Percentiles rank a stretch among this genome's conserved stretches.
Evolutionary conservation across 2,329 filamentous ascomycete genomes (phyloP).

Genomic region (Seiridium cupressi): DNA sequence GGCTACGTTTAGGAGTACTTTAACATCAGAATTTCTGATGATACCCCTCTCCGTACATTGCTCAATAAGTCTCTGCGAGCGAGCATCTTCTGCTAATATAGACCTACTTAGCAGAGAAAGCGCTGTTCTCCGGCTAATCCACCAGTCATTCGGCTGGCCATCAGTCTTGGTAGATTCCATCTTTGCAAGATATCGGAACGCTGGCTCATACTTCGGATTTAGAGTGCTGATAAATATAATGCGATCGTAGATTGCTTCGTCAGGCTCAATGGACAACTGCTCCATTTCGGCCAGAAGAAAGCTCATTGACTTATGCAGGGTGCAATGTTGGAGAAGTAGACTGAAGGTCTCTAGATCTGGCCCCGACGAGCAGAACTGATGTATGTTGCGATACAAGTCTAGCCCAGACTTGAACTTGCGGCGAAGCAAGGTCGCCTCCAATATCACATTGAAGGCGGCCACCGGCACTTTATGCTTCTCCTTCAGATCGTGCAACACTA

Average conservation of each 20-base stretch:
- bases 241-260: slow-evolving; percentile 25
- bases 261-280: slow-evolving; percentile 29
- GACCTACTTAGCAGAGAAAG: slow-evolving; percentile 31
- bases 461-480: slow-evolving; percentile 31
- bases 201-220: slow-evolving; percentile 31
- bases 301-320: slow-evolving; percentile 23
- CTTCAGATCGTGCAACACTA: slow-evolving; percentile 54
- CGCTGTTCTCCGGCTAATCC: slow-evolving; percentile 30
- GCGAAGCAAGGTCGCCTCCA: slow-evolving; percentile 30
- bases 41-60: slow-evolving; percentile 26
- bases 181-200: slow-evolving; percentile 28
- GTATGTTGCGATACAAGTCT: slow-evolving; percentile 35
- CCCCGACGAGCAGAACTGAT: slow-evolving; percentile 30
- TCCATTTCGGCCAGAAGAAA: slow-evolving; percentile 37
- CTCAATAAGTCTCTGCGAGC: slow-evolving; percentile 30
- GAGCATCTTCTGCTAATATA: slow-evolving; percentile 28
- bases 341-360: slow-evolving; percentile 35
- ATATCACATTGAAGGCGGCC: slow-evolving; percentile 38
- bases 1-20: neutral
- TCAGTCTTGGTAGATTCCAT: slow-evolving; percentile 17
- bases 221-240: slow-evolving; percentile 29
- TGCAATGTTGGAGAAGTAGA: slow-evolving; percentile 30
- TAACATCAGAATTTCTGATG: slow-evolving; percentile 20
- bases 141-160: slow-evolving; percentile 18
- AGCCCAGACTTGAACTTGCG: slow-evolving; percentile 25